phyloP scores from a whole-genome alignment of 441 rosid species.

The Erodium moschatum region DNA sequence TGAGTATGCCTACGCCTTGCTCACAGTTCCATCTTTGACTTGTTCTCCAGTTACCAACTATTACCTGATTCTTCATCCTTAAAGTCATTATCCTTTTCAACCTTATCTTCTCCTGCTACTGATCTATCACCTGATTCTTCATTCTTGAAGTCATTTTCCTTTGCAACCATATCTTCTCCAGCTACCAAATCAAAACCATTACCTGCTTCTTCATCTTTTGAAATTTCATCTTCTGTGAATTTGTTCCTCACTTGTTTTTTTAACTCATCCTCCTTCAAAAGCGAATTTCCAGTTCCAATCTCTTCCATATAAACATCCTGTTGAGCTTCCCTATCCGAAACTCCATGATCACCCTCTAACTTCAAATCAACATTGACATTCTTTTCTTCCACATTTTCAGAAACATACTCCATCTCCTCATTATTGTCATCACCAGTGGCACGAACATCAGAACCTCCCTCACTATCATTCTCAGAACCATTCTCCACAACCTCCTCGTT shows the following conservation, averaged over 20 bases:
- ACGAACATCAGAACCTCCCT: constrained; percentile 54
- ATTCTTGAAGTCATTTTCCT: constrained; percentile 14
- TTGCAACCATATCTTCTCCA: constrained; percentile 10
- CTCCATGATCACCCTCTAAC: constrained; percentile 15
- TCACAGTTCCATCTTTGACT: not conserved
- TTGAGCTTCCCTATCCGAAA: constrained; percentile 6
- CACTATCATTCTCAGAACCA: constrained; percentile 54
- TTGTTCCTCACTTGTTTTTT: constrained; percentile 16
- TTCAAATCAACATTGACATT: constrained; percentile 21
- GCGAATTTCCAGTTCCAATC: constrained; percentile 14
- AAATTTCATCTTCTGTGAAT: constrained; percentile 14
- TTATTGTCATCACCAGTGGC: constrained; percentile 24
- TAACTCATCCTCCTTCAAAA: constrained; percentile 13
- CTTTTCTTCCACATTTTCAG: constrained; percentile 12
- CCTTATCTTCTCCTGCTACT: constrained; percentile 8
- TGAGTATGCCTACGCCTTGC: not conserved
- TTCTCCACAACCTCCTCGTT: constrained; percentile 79
- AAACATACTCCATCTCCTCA: constrained; percentile 25
- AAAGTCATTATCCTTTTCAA: constrained; percentile 15
- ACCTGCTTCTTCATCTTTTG: constrained; percentile 11
- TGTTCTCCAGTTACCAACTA: no score
- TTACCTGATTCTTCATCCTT: constrained; percentile 15
- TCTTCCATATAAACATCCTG: constrained; percentile 38
- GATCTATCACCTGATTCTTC: constrained; percentile 16
- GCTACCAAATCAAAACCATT: constrained; percentile 9